These are phyloP conservation scores for Neonectria faginata DNA, from an alignment of 2,329 filamentous ascomycete species.

Conservation along the genomic window DNA sequence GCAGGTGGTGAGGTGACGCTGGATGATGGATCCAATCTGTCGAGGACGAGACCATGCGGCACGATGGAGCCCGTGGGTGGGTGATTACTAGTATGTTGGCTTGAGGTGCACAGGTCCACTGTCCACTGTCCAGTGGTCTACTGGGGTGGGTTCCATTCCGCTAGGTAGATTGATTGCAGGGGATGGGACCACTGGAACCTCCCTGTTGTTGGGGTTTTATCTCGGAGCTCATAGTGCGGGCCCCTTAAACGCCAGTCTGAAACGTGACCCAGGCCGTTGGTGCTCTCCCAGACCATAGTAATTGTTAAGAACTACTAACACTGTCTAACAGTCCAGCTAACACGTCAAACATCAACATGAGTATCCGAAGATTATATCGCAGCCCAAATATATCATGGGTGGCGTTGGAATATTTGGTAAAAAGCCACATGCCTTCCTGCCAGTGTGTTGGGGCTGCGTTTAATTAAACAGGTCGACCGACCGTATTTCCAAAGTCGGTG, in stretches of 20 bases:
- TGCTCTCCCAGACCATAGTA: slow-evolving; percentile 9
- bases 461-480: slow-evolving; percentile 16
- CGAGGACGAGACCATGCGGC: slow-evolving; percentile 7
- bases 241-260: slow-evolving; percentile 31
- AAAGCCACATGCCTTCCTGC: not conserved
- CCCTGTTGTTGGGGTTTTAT: slow-evolving; percentile 15
- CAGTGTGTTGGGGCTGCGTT: slow-evolving; percentile 18
- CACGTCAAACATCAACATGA: not conserved
- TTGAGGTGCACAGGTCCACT: not conserved
- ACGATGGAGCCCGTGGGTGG: not conserved
- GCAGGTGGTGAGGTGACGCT: slow-evolving; percentile 18
- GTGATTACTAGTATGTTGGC: too few species aligned
- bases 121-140: too few species aligned
- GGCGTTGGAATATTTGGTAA: not conserved
- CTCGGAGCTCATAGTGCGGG: slow-evolving; percentile 14
- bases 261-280: slow-evolving; percentile 34
- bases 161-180: slow-evolving; percentile 27
- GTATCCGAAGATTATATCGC: not conserved
- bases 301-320: slow-evolving; percentile 7
- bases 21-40: slow-evolving; percentile 16
- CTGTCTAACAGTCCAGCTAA: not conserved
- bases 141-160: slow-evolving; percentile 9
- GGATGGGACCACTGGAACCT: slow-evolving; percentile 20
- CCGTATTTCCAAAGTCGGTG: slow-evolving; percentile 9
- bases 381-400: not conserved